These are phyloP conservation scores for Leishmania tarentolae DNA, from an alignment of 208 protist genomes.

Conservation along the genomic window DNA sequence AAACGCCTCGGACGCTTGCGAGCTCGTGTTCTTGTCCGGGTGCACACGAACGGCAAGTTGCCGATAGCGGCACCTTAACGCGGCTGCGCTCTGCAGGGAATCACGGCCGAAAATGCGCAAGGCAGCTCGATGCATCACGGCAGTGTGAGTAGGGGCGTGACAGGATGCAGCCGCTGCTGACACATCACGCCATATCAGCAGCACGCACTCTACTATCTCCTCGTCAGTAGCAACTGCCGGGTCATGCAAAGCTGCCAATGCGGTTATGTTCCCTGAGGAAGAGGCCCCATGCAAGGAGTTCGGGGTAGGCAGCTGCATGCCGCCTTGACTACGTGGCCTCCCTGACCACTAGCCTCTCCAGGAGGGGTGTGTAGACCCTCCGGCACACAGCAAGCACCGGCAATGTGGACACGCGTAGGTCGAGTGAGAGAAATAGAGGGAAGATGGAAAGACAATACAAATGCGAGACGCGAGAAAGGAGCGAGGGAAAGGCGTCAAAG, in stretches of 20 bases:
- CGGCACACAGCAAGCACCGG: not conserved
- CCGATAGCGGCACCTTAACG: conserved; percentile 71
- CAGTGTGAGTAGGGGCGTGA: not conserved
- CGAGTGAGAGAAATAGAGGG: not conserved
- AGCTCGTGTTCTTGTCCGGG: conserved; percentile 80
- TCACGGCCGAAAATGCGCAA: not conserved
- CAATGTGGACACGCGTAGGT: not conserved
- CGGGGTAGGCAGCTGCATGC: not conserved
- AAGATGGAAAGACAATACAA: not conserved
- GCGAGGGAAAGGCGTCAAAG: not conserved
- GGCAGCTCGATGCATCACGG: conserved; percentile 1
- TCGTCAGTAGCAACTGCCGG: not conserved
- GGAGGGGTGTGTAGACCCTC: not conserved
- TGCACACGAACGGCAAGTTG: conserved; percentile 65
- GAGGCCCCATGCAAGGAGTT: not conserved
- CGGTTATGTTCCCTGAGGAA: not conserved
- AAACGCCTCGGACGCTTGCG: conserved; percentile 53
- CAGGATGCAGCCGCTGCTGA: not conserved
- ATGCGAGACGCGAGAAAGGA: not conserved
- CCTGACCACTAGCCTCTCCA: not conserved
- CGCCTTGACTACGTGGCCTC: not conserved
- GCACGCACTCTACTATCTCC: conserved; percentile 5
- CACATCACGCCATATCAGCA: conserved; percentile 8
- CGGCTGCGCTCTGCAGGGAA: conserved; percentile 6
- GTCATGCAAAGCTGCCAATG: not conserved